These are phyloP conservation scores for Eucalyptus polyanthemos DNA, from an alignment of 345 rosid genomes.

Conservation along the genomic window DNA sequence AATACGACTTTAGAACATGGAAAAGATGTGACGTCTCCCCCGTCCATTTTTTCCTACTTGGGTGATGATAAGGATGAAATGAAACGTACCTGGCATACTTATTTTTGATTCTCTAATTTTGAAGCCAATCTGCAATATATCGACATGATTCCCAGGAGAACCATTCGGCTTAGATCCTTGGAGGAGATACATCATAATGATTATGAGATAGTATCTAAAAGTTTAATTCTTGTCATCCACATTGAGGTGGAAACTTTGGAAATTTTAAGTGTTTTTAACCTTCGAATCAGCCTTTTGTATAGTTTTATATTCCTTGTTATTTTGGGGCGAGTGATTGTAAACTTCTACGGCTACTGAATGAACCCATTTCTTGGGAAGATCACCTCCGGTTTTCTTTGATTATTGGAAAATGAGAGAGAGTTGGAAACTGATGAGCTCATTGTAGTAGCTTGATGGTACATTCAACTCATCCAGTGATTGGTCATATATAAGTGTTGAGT, in stretches of 20 bases:
- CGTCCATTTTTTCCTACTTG: background rate
- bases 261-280: background rate
- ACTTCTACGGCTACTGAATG: background rate
- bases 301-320: background rate
- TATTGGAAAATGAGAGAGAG: background rate
- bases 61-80: background rate
- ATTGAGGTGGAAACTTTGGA: background rate
- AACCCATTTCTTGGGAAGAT: background rate
- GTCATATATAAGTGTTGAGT: background rate
- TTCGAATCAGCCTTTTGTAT: background rate
- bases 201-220: background rate
- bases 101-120: background rate
- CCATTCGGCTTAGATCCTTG: background rate
- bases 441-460: background rate
- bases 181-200: background rate
- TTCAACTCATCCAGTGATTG: background rate
- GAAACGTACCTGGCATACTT: background rate
- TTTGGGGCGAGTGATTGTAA: background rate
- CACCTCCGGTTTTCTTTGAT: background rate
- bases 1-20: background rate
- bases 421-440: background rate
- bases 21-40: background rate
- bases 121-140: background rate
- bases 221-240: background rate
- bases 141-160: background rate